Evolutionary conservation across 805 yeast species (phyloP), one percentile per base, ranked within the genome.

Genomic region (Candida golubevii): DNA sequence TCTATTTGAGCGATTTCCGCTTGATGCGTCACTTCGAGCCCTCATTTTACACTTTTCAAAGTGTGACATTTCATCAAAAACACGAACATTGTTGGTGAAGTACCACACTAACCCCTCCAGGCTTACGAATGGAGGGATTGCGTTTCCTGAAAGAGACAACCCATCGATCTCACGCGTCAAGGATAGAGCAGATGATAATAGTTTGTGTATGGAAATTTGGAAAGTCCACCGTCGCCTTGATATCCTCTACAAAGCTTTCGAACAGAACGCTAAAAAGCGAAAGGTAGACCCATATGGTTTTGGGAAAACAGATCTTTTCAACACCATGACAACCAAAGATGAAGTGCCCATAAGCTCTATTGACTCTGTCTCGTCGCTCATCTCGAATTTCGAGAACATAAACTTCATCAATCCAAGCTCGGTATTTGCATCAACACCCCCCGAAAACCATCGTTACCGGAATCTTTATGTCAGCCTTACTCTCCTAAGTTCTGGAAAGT

Each of bases 341-440:
- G 37, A 31, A 23, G 44, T 50, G 9, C 37, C 44, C 9, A 48
- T 50, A 14, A 39, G 33, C 26, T 30, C 53, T 7, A 44, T 62
- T 7, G 48, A 51, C 29, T 60, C 67, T 0, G 39, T 59, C 10
- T 38, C 47, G 7, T 39, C 44, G 10, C 47, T 64, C 23, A 53
- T 54, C 2, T 36, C 51, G 1, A 45, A 53, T 29, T 48, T 60
- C 8, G 56, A 57, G 29, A 46, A 47, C 6, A 51, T 62, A 11
- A 35, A 39, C 29, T 42, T 54, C 34, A 36, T 55, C 23, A 59
- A 56, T 34, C 54, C 51, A 14, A 49, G 51, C 36, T 42, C 51
- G 6, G 46, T 51, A 4, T 27, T 51, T 14, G 35, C 45, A 9
- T 36, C 15, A 27, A 7, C 34, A 7, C 13, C 33, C 18, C 9